Conservation (phyloP, 768 basidiomycete species). For the Mycena rosella region DNA sequence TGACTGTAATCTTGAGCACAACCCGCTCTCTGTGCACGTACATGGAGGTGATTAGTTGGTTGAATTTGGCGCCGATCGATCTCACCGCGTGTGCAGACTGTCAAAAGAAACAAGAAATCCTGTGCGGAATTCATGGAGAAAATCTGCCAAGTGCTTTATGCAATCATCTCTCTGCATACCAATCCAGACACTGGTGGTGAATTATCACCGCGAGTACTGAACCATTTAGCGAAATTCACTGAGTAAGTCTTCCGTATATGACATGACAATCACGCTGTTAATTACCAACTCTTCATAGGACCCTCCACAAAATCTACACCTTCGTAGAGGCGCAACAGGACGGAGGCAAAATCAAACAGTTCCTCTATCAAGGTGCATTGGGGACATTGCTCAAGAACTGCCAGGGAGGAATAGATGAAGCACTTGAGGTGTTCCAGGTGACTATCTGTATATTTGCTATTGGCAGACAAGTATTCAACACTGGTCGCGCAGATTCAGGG, state of each 20-base stretch:
- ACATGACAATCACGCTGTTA: too few species aligned
- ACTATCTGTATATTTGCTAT: background rate
- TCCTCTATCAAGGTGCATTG: background rate
- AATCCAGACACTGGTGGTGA: background rate
- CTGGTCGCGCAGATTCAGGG: too few species aligned
- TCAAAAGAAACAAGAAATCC: conserved; percentile 5
- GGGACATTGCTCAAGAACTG: background rate
- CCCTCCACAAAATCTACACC: conserved; percentile 1
- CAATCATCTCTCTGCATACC: background rate
- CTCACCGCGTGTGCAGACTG: background rate
- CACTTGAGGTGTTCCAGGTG: conserved; percentile 6
- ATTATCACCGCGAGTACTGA: background rate
- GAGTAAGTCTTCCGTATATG: background rate
- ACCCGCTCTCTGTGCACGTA: background rate
- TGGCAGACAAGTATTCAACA: too few species aligned
- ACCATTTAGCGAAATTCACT: background rate
- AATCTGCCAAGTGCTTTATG: background rate
- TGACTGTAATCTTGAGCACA: background rate
- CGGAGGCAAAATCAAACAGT: too few species aligned
- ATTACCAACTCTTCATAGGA: background rate
- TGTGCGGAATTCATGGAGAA: background rate
- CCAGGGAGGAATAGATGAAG: background rate
- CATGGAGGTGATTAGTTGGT: background rate
- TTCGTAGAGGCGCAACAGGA: background rate
- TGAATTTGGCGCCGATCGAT: background rate